These are phyloP conservation scores for Cercophora scortea DNA, from an alignment of 495 filamentous ascomycete genomes.

Conservation along the genomic window DNA sequence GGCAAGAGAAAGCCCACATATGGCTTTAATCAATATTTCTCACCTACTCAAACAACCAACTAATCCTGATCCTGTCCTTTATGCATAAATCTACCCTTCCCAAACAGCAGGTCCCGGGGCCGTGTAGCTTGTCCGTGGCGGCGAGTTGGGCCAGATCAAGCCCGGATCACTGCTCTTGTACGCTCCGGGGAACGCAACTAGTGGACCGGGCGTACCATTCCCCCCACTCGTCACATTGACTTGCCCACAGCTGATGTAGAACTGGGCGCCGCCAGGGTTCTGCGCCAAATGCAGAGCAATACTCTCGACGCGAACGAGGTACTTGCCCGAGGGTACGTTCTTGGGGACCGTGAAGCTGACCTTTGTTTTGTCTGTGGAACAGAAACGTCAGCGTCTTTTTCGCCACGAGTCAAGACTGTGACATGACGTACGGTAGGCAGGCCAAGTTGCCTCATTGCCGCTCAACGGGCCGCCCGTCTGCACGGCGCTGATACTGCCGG, in stretches of 20 bases:
- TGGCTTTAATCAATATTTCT: too few species aligned
- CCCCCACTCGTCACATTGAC: slow-evolving; percentile 27
- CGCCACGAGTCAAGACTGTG: too few species aligned
- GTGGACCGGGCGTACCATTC: slow-evolving; percentile 16
- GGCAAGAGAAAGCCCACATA: too few species aligned
- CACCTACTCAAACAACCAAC: too few species aligned
- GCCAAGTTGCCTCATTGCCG: slow-evolving; percentile 26
- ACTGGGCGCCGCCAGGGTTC: slow-evolving; percentile 27
- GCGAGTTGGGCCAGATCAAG: slow-evolving; percentile 13
- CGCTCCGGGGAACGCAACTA: slow-evolving; percentile 27
- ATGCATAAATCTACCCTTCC: slow-evolving; percentile 1
- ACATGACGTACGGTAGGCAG: slow-evolving; percentile 25
- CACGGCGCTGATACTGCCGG: slow-evolving; percentile 25
- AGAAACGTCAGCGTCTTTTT: too few species aligned
- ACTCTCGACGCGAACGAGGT: slow-evolving; percentile 28
- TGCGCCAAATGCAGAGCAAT: slow-evolving; percentile 30
- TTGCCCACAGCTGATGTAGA: slow-evolving; percentile 30
- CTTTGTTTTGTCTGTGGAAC: background rate
- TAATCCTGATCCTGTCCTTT: too few species aligned
- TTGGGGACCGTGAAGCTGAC: slow-evolving; percentile 20
- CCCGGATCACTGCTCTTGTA: slow-evolving; percentile 25
- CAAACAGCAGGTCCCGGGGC: slow-evolving; percentile 32
- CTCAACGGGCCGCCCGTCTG: slow-evolving; percentile 13
- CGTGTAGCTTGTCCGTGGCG: slow-evolving; percentile 23
- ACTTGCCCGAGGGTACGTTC: slow-evolving; percentile 26